Conservation (phyloP, 495 filamentous ascomycete genomes). For the Neurospora sp. region DNA sequence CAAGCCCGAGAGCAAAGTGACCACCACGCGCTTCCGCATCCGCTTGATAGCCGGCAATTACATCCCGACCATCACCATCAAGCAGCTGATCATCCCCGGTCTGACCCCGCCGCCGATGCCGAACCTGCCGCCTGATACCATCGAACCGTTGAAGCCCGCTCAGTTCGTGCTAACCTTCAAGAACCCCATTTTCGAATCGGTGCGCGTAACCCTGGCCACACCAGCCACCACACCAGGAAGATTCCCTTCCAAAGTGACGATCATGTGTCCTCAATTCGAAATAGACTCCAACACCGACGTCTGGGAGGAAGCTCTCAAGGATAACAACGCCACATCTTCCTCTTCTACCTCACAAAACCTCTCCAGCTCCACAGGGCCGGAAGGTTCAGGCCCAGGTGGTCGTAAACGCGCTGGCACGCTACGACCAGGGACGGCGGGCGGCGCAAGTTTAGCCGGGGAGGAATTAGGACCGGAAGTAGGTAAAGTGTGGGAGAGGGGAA, state of each 20-base stretch:
- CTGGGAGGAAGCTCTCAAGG: slow-evolving; percentile 80
- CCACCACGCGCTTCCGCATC: slow-evolving; percentile 79
- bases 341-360: not conserved
- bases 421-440: slow-evolving; percentile 25
- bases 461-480: slow-evolving; percentile 60
- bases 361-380: not conserved
- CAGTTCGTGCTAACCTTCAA: slow-evolving; percentile 82
- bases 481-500: slow-evolving; percentile 86
- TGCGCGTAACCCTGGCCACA: slow-evolving; percentile 80
- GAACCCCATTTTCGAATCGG: slow-evolving; percentile 87
- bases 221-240: slow-evolving; percentile 70
- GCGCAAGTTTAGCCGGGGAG: slow-evolving; percentile 27
- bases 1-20: slow-evolving; percentile 85
- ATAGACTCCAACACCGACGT: slow-evolving; percentile 91
- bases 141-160: slow-evolving; percentile 57
- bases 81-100: slow-evolving; percentile 45
- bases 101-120: slow-evolving; percentile 4
- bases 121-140: slow-evolving; percentile 16
- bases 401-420: not conserved
- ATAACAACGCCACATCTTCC: slow-evolving; percentile 15
- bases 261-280: slow-evolving; percentile 89
- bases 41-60: slow-evolving; percentile 80
- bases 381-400: not conserved
- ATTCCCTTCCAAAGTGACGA: slow-evolving; percentile 71
- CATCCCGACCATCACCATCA: slow-evolving; percentile 69